phyloP scores from a whole-genome alignment of 2,329 filamentous ascomycete species.

The Colletotrichum sp. region DNA sequence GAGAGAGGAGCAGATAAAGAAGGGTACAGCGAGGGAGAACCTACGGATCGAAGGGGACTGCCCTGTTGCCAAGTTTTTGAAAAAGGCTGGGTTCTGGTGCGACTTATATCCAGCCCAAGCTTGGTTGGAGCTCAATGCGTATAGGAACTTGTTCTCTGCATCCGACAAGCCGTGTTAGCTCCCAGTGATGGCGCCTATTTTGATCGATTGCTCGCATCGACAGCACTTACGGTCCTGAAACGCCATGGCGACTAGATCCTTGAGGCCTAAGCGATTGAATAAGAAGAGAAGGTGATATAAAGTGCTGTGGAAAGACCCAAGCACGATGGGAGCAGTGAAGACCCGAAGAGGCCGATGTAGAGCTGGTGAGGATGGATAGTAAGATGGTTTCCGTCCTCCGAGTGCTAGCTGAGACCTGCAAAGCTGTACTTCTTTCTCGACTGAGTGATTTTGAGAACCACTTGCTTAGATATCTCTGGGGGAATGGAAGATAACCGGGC shows the following conservation, averaged over 20 bases:
- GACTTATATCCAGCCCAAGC: constrained; percentile 72
- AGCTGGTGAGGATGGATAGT: neutral
- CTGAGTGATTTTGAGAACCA: neutral
- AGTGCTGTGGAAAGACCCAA: neutral
- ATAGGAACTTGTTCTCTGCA: constrained; percentile 62
- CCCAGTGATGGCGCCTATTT: neutral
- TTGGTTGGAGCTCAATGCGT: constrained; percentile 71
- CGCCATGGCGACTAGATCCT: neutral
- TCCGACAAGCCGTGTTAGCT: neutral
- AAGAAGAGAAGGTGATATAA: neutral
- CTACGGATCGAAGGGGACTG: constrained; percentile 69
- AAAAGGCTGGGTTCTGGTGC: constrained; percentile 73
- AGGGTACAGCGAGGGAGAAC: neutral
- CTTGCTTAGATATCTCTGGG: neutral
- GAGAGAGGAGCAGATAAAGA: neutral
- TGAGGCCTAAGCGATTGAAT: neutral
- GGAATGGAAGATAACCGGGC: neutral
- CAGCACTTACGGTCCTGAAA: constrained; percentile 13
- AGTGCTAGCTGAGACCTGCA: constrained; percentile 11
- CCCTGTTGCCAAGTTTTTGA: constrained; percentile 69
- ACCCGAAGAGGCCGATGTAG: neutral
- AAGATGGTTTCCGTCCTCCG: neutral
- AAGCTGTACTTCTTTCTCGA: neutral
- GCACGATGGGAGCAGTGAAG: neutral
- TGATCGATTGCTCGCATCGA: neutral